Conservation (phyloP, 768 basidiomycete species). For the Pulveroboletus ravenelii region DNA sequence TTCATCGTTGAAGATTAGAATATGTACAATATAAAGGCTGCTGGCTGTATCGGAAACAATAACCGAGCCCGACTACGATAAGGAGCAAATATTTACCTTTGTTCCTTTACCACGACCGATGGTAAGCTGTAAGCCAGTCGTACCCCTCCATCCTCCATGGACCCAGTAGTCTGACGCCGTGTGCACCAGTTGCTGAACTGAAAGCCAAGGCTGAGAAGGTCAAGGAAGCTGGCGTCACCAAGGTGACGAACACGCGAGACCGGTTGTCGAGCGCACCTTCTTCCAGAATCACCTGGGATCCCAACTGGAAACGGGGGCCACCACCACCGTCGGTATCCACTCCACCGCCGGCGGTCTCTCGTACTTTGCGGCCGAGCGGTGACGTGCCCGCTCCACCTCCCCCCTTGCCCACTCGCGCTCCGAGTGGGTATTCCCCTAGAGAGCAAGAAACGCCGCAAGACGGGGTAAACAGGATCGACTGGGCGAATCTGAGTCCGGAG, state of each 20-base stretch:
- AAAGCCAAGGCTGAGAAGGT: constrained; percentile 60
- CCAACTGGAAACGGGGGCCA: constrained; percentile 47
- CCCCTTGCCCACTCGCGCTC: constrained; percentile 26
- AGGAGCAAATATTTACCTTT: too few species aligned
- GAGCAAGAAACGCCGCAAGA: constrained; percentile 4
- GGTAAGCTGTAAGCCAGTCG: constrained; percentile 28
- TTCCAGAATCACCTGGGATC: constrained; percentile 61
- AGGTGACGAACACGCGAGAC: constrained; percentile 52
- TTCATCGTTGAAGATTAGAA: neutral
- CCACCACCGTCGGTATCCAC: constrained; percentile 31
- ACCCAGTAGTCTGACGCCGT: neutral
- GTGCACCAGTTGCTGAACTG: constrained; percentile 52
- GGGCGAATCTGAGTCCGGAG: constrained; percentile 59
- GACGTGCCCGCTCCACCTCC: constrained; percentile 11
- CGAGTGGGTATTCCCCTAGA: constrained; percentile 23
- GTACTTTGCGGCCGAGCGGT: constrained; percentile 10
- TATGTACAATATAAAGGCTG: constrained; percentile 7
- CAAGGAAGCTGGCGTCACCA: constrained; percentile 52
- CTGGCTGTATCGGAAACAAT: neutral
- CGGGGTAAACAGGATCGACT: constrained; percentile 44
- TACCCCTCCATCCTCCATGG: neutral
- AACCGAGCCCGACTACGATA: too few species aligned
- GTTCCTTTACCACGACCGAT: constrained; percentile 4
- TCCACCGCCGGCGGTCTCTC: constrained; percentile 9
- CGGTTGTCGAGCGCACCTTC: constrained; percentile 51